Conservation (phyloP, 1,284 basidiomycete species). For the Coniophora puteana region DNA sequence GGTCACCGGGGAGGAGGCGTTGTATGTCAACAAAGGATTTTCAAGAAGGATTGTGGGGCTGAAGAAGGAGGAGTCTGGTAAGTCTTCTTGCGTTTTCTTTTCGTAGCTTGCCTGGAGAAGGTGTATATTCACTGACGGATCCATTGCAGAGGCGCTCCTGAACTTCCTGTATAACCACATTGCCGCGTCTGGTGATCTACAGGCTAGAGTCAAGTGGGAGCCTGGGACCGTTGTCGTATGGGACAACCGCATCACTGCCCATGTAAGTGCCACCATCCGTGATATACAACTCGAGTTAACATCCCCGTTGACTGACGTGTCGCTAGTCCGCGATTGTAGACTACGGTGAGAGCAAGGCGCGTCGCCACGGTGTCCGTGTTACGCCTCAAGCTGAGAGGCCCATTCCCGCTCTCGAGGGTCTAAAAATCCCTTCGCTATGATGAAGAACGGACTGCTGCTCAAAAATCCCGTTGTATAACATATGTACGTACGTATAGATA, state of each 20-base stretch:
- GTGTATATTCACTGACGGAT: background rate
- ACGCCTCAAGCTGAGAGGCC: slow-evolving; percentile 85
- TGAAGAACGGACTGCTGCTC: too few relatives aligned
- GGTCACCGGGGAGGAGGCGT: slow-evolving; percentile 78
- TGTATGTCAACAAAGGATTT: slow-evolving; percentile 81
- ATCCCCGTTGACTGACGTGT: too few relatives aligned
- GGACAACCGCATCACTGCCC: slow-evolving; percentile 76
- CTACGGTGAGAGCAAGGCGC: slow-evolving; percentile 60
- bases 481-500: too few relatives aligned
- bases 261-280: slow-evolving; percentile 42
- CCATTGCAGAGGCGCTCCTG: slow-evolving; percentile 51
- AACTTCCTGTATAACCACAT: slow-evolving; percentile 71
- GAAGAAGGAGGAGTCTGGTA: slow-evolving; percentile 77
- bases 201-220: slow-evolving; percentile 67
- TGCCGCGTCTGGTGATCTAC: slow-evolving; percentile 66
- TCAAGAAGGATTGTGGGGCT: slow-evolving; percentile 74
- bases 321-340: slow-evolving; percentile 83
- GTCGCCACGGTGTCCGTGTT: slow-evolving; percentile 77
- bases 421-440: slow-evolving; percentile 44
- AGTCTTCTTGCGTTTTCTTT: slow-evolving; percentile 21
- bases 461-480: too few relatives aligned
- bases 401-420: slow-evolving; percentile 56
- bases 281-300: too few relatives aligned
- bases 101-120: background rate
- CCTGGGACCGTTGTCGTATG: slow-evolving; percentile 69